These are phyloP conservation scores for Triticum dicoccoides DNA, from an alignment of 176 grass and related monocot species.

Conservation along the genomic window DNA sequence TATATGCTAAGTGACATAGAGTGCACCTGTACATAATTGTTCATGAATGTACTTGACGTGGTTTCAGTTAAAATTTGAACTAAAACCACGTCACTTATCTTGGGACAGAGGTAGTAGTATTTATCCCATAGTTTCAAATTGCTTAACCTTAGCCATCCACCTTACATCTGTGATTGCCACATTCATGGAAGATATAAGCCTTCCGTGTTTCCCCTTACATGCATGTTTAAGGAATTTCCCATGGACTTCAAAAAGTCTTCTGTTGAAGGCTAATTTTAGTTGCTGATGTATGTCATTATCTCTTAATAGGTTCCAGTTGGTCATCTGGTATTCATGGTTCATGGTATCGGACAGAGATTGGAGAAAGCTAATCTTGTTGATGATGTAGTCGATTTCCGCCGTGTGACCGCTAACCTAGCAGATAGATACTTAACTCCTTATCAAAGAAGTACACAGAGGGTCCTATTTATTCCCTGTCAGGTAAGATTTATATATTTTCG, in stretches of 20 bases:
- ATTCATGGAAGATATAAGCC: not conserved
- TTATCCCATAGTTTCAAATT: not conserved
- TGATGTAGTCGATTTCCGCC: constrained; percentile 95
- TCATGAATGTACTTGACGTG: not conserved
- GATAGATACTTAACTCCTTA: constrained; percentile 94
- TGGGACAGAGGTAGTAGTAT: not conserved
- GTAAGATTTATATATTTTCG: constrained; percentile 33
- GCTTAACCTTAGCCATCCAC: not conserved
- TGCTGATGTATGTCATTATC: constrained; percentile 11
- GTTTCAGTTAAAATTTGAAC: too few species aligned
- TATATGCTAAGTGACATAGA: not conserved
- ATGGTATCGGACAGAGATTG: constrained; percentile 94
- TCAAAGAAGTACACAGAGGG: constrained; percentile 92
- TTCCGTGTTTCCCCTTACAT: not conserved
- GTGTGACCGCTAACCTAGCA: constrained; percentile 71
- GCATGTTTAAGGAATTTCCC: constrained; percentile 23
- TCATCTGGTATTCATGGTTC: constrained; percentile 98
- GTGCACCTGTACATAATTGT: constrained; percentile 7
- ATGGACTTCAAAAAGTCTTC: not conserved
- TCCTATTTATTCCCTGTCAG: constrained; percentile 98
- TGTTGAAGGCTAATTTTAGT: not conserved
- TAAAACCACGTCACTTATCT: too few species aligned
- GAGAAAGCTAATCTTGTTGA: constrained; percentile 98
- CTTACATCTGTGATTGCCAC: not conserved
- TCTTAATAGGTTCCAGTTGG: constrained; percentile 85